Conservation (phyloP, 1,284 basidiomycete species). For the Fomes fomentarius region DNA sequence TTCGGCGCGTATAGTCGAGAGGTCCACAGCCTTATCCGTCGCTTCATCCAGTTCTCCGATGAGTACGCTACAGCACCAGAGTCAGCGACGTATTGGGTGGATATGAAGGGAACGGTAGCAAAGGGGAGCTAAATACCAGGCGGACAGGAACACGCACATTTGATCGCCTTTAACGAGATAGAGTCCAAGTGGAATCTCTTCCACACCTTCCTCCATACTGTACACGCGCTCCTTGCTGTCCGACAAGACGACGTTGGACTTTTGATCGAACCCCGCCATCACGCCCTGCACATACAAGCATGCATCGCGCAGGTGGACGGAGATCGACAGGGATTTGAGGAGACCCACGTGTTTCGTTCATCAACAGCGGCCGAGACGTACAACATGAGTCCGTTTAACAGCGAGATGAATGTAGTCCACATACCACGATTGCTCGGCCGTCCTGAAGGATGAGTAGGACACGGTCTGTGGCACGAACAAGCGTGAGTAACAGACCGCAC, state of each 20-base stretch:
- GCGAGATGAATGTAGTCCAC: too few relatives aligned
- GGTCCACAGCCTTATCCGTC: slow-evolving; percentile 81
- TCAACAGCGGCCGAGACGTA: neutral
- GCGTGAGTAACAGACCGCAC: slow-evolving; percentile 1
- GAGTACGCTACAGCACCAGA: slow-evolving; percentile 59
- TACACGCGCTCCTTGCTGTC: slow-evolving; percentile 92
- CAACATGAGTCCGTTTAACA: too few relatives aligned
- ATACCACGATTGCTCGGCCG: slow-evolving; percentile 83
- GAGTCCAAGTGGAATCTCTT: slow-evolving; percentile 93
- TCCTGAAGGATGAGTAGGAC: slow-evolving; percentile 91
- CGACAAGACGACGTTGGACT: slow-evolving; percentile 91
- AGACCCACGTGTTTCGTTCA: too few relatives aligned
- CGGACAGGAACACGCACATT: slow-evolving; percentile 66
- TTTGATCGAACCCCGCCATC: slow-evolving; percentile 90
- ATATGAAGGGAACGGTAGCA: neutral
- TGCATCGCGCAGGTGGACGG: too few relatives aligned
- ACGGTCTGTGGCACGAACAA: slow-evolving; percentile 51
- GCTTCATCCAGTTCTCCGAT: slow-evolving; percentile 92
- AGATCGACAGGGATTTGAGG: too few relatives aligned
- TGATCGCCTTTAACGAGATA: slow-evolving; percentile 98
- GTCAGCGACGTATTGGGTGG: neutral
- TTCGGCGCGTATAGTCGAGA: slow-evolving; percentile 83
- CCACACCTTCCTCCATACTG: slow-evolving; percentile 87
- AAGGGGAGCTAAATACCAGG: too few relatives aligned
- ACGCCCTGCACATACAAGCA: slow-evolving; percentile 63